These are phyloP conservation scores for Infundibulicybe gibba DNA, from an alignment of 768 basidiomycete species.

Conservation along the genomic window DNA sequence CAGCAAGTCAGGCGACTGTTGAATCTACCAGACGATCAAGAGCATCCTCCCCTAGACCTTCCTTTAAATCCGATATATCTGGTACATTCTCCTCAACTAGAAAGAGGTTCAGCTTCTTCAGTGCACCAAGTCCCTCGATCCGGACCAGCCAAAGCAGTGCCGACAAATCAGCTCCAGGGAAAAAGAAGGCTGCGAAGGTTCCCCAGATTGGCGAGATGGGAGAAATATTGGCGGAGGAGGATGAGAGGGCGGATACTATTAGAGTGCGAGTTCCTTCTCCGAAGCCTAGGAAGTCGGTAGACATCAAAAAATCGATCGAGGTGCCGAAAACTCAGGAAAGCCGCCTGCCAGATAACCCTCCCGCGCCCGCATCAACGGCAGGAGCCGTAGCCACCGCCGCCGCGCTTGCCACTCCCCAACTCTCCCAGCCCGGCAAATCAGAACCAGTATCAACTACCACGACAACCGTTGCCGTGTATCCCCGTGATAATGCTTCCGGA, in stretches of 20 bases:
- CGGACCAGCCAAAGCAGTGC: slow-evolving; percentile 22
- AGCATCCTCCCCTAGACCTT: slow-evolving; percentile 38
- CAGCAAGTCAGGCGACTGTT: slow-evolving; percentile 6
- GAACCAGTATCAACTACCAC: background rate
- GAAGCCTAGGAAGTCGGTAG: slow-evolving; percentile 24
- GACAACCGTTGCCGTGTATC: no score
- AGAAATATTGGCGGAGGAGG: slow-evolving; percentile 59
- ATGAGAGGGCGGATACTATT: slow-evolving; percentile 23
- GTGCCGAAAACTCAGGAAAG: slow-evolving; percentile 12
- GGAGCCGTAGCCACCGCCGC: background rate
- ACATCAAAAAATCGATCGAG: slow-evolving; percentile 16
- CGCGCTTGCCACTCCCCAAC: background rate
- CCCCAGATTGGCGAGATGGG: slow-evolving; percentile 66
- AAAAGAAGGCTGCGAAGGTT: slow-evolving; percentile 26
- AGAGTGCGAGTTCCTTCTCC: slow-evolving; percentile 25
- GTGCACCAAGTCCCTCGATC: slow-evolving; percentile 25
- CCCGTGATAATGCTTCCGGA: no score
- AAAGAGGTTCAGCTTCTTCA: slow-evolving; percentile 67
- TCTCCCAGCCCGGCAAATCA: background rate
- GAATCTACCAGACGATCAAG: slow-evolving; percentile 19
- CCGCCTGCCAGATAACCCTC: background rate
- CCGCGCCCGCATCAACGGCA: background rate
- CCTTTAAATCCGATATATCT: slow-evolving; percentile 39
- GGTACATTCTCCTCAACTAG: slow-evolving; percentile 47
- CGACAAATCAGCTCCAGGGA: slow-evolving; percentile 13